A percentile compares a stretch with the other conserved stretches of the same genome.
Conservation (phyloP, 768 basidiomycete genomes). For the Kondoa subrosea region DNA sequence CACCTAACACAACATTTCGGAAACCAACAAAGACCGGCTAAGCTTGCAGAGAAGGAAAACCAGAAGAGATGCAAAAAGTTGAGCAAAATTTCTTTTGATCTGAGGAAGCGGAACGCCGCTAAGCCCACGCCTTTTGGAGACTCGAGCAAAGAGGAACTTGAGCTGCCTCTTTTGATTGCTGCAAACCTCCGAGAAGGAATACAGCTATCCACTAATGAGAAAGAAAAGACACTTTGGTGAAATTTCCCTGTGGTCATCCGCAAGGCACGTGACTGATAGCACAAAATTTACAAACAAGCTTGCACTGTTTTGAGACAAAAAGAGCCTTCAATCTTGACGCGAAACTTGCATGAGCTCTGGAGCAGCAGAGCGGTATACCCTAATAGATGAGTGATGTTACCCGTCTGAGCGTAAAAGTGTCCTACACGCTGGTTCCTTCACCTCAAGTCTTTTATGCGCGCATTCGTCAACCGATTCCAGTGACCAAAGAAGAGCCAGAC, state of each 20-base stretch:
- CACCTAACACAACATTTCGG: neutral
- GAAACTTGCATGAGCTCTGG: too few relatives aligned
- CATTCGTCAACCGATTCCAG: neutral
- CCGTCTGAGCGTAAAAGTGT: neutral
- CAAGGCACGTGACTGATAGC: too few relatives aligned
- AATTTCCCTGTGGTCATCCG: too few relatives aligned
- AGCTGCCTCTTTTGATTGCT: too few relatives aligned
- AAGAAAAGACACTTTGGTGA: too few relatives aligned
- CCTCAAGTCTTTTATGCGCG: neutral
- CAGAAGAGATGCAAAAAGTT: neutral
- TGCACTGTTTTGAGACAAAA: too few relatives aligned
- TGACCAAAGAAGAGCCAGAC: neutral
- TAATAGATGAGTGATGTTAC: neutral
- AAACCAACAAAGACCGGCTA: neutral
- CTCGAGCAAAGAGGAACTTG: neutral
- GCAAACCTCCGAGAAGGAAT: too few relatives aligned
- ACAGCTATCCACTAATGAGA: too few relatives aligned
- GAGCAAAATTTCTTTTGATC: neutral
- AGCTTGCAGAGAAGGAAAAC: neutral
- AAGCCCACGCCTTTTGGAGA: neutral
- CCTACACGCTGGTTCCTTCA: neutral
- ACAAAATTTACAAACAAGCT: too few relatives aligned
- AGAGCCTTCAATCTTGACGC: too few relatives aligned
- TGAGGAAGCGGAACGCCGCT: neutral
- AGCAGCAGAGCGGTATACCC: neutral